Conservation (phyloP, 2,329 filamentous ascomycete species). For the Penicillium decumbens region DNA sequence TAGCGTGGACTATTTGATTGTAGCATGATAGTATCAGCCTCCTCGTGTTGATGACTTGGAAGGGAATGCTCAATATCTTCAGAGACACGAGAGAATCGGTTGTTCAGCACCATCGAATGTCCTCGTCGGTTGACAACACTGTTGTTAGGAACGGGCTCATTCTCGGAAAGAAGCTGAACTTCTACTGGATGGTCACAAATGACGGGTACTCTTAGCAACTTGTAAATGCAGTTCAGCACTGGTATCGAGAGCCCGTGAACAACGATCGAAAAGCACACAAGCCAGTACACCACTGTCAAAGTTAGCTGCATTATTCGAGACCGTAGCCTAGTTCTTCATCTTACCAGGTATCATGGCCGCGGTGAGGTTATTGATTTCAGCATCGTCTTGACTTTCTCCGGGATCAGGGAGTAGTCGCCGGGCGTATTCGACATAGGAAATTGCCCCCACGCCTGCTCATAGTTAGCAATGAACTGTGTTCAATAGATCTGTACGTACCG, state of each 20-base stretch:
- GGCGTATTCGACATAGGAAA: slow-evolving; percentile 47
- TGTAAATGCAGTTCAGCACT: slow-evolving; percentile 32
- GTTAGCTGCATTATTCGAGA: not conserved
- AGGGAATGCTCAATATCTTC: not conserved
- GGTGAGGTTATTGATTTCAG: slow-evolving; percentile 40
- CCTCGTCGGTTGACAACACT: slow-evolving; percentile 25
- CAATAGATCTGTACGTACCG: slow-evolving; percentile 18
- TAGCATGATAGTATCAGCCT: slow-evolving; percentile 8
- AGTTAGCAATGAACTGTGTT: not conserved
- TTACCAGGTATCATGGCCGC: slow-evolving; percentile 39
- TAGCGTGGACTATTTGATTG: not conserved
- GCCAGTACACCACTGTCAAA: slow-evolving; percentile 44
- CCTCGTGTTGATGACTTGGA: not conserved
- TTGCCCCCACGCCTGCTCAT: slow-evolving; percentile 39
- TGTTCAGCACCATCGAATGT: slow-evolving; percentile 34
- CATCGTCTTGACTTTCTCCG: slow-evolving; percentile 32
- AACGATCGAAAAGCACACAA: slow-evolving; percentile 42
- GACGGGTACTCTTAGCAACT: slow-evolving; percentile 25
- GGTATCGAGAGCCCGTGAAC: slow-evolving; percentile 41
- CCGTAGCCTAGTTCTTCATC: not conserved
- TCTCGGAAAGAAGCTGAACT: slow-evolving; percentile 31
- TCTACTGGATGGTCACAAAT: slow-evolving; percentile 35
- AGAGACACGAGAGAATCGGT: slow-evolving; percentile 30
- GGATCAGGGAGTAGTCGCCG: slow-evolving; percentile 42
- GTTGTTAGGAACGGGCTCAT: slow-evolving; percentile 36